Evolutionary conservation across 768 basidiomycete genomes (phyloP).

Genomic region (Daedaleopsis nitida): DNA sequence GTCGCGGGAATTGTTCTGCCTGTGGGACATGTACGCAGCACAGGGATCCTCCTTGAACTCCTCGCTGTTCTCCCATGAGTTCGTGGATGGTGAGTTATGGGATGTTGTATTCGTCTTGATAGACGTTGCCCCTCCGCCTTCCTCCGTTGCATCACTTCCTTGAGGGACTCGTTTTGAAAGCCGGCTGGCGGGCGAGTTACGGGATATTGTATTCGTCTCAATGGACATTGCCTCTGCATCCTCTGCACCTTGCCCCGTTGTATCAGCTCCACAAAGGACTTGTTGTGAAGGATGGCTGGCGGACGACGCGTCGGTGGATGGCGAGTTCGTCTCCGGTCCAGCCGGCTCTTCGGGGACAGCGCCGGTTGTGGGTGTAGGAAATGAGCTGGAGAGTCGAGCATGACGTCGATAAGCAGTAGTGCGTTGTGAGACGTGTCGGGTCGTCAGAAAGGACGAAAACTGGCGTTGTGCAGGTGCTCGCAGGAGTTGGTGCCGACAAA

Average conservation of each 20-base stretch:
- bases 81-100: background rate
- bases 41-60: background rate
- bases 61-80: background rate
- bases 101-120: background rate
- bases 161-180: no score
- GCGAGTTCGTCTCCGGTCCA: background rate
- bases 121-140: background rate
- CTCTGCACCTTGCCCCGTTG: no score
- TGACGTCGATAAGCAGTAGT: background rate
- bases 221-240: no score
- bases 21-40: background rate
- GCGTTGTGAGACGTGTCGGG: conserved; percentile 13
- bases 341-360: background rate
- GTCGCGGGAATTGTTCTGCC: background rate
- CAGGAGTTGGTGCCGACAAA: conserved; percentile 63
- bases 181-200: no score
- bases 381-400: conserved; percentile 1
- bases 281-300: no score
- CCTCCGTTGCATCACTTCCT: no score
- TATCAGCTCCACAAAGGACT: no score
- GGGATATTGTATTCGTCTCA: no score
- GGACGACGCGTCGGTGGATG: background rate
- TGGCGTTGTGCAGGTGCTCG: conserved; percentile 41
- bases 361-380: background rate
- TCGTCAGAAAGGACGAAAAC: conserved; percentile 16